A percentile compares a stretch with the other conserved stretches of the same genome.
Evolutionary conservation across 768 basidiomycete species (phyloP).

Genomic region (Russula lepida): DNA sequence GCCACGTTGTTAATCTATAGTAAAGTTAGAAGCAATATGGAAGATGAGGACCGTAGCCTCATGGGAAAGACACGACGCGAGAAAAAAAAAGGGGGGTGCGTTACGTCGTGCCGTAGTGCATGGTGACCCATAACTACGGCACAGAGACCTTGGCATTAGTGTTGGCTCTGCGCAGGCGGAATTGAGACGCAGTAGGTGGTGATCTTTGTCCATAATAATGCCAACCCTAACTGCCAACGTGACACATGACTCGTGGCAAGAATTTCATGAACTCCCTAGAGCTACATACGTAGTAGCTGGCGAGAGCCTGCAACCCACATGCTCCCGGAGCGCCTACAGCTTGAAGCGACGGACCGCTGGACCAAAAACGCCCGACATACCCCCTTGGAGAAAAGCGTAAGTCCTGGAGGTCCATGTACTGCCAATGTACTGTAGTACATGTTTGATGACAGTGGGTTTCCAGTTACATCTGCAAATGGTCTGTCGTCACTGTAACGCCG

Average conservation of each 20-base stretch:
- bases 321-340: not conserved
- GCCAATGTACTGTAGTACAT: too few relatives aligned
- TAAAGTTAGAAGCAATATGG: not conserved
- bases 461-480: not conserved
- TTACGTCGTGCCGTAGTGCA: not conserved
- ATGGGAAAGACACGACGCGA: not conserved
- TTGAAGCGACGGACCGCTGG: not conserved
- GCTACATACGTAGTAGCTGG: not conserved
- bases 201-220: too few relatives aligned
- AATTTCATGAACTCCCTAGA: not conserved
- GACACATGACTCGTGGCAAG: too few relatives aligned
- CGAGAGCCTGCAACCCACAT: not conserved
- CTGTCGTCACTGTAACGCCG: too few relatives aligned
- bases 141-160: not conserved
- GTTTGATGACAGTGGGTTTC: too few relatives aligned
- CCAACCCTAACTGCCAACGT: too few relatives aligned
- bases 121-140: not conserved
- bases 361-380: not conserved
- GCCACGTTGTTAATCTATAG: not conserved
- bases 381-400: not conserved
- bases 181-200: too few relatives aligned
- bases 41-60: not conserved
- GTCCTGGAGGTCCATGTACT: not conserved
- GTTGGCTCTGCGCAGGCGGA: too few relatives aligned
- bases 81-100: not conserved